Evolutionary conservation across 805 yeast species (phyloP).

Genomic region (Vanderwaltozyma polyspora): DNA sequence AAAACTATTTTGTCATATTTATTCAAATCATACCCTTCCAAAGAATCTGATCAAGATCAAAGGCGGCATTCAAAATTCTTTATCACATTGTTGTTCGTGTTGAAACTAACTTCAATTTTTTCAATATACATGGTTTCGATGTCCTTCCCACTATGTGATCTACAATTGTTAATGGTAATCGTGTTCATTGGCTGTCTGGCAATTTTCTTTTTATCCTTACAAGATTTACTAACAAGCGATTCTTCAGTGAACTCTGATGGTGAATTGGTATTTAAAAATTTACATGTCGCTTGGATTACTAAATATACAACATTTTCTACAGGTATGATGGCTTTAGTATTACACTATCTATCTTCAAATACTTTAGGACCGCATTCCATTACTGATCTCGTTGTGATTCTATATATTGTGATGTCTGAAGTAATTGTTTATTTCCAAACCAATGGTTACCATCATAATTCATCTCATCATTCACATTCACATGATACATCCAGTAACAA

Average conservation of each 20-base stretch:
- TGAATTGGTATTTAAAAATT: neutral
- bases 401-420: constrained; percentile 13
- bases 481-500: constrained; percentile 1
- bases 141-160: neutral
- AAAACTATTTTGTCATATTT: neutral
- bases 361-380: constrained; percentile 6
- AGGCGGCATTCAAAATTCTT: no score
- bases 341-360: constrained; percentile 29
- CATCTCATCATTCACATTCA: constrained; percentile 7
- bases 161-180: constrained; percentile 23
- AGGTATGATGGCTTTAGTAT: constrained; percentile 26
- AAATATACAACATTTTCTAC: constrained; percentile 12
- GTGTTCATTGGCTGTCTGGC: constrained; percentile 23
- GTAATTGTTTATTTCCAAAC: constrained; percentile 3
- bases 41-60: neutral
- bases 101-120: neutral
- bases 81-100: neutral
- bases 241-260: constrained; percentile 1
- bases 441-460: constrained; percentile 5
- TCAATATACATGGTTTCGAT: neutral
- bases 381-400: constrained; percentile 9
- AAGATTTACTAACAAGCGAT: constrained; percentile 10
- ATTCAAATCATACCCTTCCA: neutral
- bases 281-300: constrained; percentile 7
- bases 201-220: constrained; percentile 18